phyloP scores from a whole-genome alignment of 208 protist genomes.

The Acanthamoeba castellanii region DNA sequence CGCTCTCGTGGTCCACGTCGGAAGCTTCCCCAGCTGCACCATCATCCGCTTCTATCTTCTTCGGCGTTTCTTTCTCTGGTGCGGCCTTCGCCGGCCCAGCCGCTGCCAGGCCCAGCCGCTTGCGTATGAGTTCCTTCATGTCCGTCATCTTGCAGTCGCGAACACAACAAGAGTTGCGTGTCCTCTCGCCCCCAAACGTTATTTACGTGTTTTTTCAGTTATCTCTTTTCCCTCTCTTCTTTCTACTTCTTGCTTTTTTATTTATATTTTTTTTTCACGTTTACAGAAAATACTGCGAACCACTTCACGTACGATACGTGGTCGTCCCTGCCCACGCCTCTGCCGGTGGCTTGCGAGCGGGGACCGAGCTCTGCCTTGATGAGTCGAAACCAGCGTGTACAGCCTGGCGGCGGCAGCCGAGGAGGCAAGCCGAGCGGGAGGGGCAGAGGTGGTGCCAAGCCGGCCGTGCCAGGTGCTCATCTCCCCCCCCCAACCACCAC shows the following conservation, averaged over 20 bases:
- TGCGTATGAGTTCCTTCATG: slow-evolving; percentile 48
- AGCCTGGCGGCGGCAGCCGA: not conserved
- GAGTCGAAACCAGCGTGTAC: slow-evolving; percentile 4
- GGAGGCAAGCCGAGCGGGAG: not conserved
- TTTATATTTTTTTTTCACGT: too few species aligned
- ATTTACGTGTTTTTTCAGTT: not conserved
- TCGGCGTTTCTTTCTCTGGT: not conserved
- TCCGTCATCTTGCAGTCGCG: not conserved
- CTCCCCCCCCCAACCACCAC: not conserved
- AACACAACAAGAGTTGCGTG: too few species aligned
- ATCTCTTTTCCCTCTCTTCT: not conserved
- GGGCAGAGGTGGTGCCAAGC: not conserved
- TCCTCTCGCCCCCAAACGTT: too few species aligned
- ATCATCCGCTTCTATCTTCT: not conserved
- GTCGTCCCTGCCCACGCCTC: too few species aligned
- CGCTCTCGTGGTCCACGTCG: not conserved
- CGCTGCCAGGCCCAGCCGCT: not conserved
- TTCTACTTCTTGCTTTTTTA: too few species aligned
- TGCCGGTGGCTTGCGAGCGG: too few species aligned
- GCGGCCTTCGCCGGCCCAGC: not conserved
- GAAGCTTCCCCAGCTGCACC: not conserved
- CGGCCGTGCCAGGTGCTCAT: not conserved
- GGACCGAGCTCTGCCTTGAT: not conserved
- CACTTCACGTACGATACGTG: not conserved
- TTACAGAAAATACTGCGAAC: not conserved